Evolutionary conservation across 108 stramenopile species (phyloP).

Genomic region (Epithemia pelagica): DNA sequence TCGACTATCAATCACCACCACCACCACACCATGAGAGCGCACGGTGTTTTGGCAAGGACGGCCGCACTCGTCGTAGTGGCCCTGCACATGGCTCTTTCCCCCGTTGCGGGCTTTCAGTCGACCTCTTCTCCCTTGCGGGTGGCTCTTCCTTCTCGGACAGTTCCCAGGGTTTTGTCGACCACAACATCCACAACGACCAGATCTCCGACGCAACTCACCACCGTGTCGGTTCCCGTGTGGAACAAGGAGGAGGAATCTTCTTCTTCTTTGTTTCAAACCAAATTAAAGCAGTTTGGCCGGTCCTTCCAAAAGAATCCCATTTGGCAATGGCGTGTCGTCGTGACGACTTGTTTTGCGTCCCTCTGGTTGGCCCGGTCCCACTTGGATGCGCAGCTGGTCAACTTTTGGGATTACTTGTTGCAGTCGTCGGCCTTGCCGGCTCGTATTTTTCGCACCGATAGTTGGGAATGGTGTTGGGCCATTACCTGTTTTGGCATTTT

Average conservation of each 20-base stretch:
- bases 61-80: no score
- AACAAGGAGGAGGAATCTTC: neutral
- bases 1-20: no score
- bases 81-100: no score
- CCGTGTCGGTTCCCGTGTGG: no score
- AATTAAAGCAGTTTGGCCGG: neutral
- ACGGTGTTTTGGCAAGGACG: no score
- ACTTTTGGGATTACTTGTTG: conserved; percentile 8
- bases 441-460: conserved; percentile 16
- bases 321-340: conserved; percentile 2
- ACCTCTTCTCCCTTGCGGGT: no score
- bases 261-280: neutral
- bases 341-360: neutral
- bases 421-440: neutral
- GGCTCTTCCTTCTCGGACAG: no score
- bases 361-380: neutral
- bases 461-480: conserved; percentile 14
- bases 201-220: no score
- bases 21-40: no score
- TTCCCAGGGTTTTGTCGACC: no score
- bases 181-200: no score
- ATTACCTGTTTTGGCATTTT: conserved; percentile 3
- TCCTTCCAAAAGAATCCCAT: neutral
- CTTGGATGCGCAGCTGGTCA: conserved; percentile 1
- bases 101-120: no score